A percentile compares a stretch with the other conserved stretches of the same genome.
Conservation (phyloP, 2,329 filamentous ascomycete genomes). For the Botrytis fabae region DNA sequence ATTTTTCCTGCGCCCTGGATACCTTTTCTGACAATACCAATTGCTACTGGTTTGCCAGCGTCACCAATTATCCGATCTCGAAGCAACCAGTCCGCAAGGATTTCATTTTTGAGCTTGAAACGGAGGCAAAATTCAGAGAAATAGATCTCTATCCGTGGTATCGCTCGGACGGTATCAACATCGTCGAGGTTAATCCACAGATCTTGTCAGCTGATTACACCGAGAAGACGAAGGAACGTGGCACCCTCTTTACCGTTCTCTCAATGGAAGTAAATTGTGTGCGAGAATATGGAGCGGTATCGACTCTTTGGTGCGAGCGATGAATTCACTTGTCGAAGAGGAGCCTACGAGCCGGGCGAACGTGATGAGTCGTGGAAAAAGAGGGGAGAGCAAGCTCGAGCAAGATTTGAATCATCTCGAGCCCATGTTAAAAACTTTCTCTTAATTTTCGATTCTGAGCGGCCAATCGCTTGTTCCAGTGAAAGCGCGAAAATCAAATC, state of each 20-base stretch:
- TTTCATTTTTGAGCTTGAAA: neutral
- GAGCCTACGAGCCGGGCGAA: too few relatives aligned
- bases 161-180: rapidly evolving
- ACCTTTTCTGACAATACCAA: rapidly evolving
- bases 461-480: too few relatives aligned
- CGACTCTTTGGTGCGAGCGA: neutral
- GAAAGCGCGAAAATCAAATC: neutral
- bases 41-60: rapidly evolving
- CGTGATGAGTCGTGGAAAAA: neutral
- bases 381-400: neutral
- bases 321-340: neutral
- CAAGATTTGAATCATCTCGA: too few relatives aligned
- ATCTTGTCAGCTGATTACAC: neutral
- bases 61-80: too few relatives aligned
- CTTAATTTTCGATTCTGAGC: neutral
- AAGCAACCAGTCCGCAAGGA: neutral
- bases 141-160: rapidly evolving
- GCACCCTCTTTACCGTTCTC: neutral
- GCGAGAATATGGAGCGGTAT: neutral
- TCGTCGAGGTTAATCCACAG: neutral
- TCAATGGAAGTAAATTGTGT: neutral
- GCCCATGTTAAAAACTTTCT: neutral
- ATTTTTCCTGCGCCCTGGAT: neutral
- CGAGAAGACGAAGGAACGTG: rapidly evolving
- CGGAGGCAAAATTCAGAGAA: neutral